phyloP scores from a whole-genome alignment of 768 basidiomycete species.

The Gyrodon lividus region DNA sequence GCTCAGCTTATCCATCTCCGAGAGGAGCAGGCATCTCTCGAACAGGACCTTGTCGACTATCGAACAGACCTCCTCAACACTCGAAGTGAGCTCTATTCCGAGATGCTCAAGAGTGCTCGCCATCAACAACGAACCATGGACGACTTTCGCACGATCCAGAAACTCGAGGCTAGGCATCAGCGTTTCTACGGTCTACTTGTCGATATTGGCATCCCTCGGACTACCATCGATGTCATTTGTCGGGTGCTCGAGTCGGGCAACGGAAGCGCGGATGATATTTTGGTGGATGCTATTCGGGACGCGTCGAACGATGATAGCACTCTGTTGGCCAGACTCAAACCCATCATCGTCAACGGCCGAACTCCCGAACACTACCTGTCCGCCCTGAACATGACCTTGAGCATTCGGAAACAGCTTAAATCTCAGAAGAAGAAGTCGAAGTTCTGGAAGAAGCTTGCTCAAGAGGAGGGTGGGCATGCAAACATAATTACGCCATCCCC shows the following conservation, averaged over 20 bases:
- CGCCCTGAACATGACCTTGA: conserved; percentile 45
- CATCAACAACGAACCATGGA: conserved; percentile 24
- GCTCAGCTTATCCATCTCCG: conserved; percentile 11
- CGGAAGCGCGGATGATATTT: conserved; percentile 39
- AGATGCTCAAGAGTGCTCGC: conserved; percentile 28
- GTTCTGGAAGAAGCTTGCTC: conserved; percentile 47
- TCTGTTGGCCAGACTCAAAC: conserved; percentile 44
- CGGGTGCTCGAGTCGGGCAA: conserved; percentile 21
- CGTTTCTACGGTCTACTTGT: conserved; percentile 22
- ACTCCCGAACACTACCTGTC: conserved; percentile 45
- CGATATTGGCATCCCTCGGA: conserved; percentile 27
- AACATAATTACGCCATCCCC: conserved; percentile 28
- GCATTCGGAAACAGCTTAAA: conserved; percentile 43
- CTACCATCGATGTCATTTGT: conserved; percentile 23
- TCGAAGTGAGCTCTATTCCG: conserved; percentile 28
- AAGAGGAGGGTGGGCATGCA: conserved; percentile 26
- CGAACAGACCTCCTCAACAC: conserved; percentile 27
- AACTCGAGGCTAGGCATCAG: conserved; percentile 24
- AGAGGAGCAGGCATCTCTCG: conserved; percentile 17
- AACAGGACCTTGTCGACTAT: conserved; percentile 29
- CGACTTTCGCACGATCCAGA: conserved; percentile 27
- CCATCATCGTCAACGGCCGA: conserved; percentile 34
- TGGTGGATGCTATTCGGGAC: conserved; percentile 43
- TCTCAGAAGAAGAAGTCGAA: conserved; percentile 43
- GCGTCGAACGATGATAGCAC: conserved; percentile 39